Base-by-base conservation (phyloP, 805 yeast genomes). In the Candida parachauliodes region DNA sequence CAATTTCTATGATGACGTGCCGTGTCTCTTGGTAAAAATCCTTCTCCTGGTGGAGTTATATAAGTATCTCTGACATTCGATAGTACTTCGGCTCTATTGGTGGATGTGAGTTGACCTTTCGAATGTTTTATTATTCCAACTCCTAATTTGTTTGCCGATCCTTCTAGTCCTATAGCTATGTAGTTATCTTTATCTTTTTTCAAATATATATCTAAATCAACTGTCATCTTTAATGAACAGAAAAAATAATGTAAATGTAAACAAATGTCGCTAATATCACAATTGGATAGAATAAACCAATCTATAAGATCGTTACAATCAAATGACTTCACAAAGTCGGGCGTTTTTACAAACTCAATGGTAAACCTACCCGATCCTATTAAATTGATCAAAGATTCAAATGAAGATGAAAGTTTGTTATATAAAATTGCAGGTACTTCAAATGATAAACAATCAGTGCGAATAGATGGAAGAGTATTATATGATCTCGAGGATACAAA, bases 41-140 rank as follows among this genome's bases (percentile, higher is more conserved):
- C 99, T 62, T 93, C 97, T 2, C 99, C 99, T 1, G 98, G 96
- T 7, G 99, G 98, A 1, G 98, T 83, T 22, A 85, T 71, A 55
- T 91, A 93, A 0, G 99, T 93, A 58, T 93, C 96, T 69, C 99
- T 75, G 27, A 93, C 79, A 59, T 93, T 93, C n/a, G 95, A 68
- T 23, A 93, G 68, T 1, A 93, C 84, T 41, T 74, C 76, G 0
- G 96, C 94, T 26, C 79, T 64, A 50, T 86, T 84, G 1, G 62
- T 51, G 4, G 65, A 62, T 0, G 80, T 61, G 16, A 79, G 62
- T 17, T 68, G 74, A 3, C 93, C 93, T 16, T 68, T 40, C 6
- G 71, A 70, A 47, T 93, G 98, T 49, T 76, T 80, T 37, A 93
- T 81, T 12, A 93, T 74, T 1, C 99, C 99, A 1, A 91, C 93